phyloP scores from a whole-genome alignment of 1,284 basidiomycete species.

The Boletus sp. region DNA sequence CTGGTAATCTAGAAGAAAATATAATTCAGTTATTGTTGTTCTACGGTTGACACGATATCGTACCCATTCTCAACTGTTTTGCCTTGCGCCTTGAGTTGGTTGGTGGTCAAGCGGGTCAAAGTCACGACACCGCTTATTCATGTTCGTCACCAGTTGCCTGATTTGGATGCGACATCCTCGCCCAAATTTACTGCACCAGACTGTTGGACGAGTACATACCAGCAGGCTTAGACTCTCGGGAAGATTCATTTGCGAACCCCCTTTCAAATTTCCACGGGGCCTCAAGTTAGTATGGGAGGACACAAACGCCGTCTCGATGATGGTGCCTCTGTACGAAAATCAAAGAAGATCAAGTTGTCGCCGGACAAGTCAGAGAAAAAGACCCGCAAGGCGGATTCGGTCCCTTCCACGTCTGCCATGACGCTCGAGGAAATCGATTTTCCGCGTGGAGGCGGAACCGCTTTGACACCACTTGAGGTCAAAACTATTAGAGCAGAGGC shows the following conservation, averaged over 20 bases:
- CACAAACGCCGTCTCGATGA: slow-evolving; percentile 63
- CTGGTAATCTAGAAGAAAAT: slow-evolving; percentile 41
- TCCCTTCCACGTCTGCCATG: slow-evolving; percentile 38
- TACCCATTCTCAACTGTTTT: slow-evolving; percentile 23
- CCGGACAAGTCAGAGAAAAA: slow-evolving; percentile 29
- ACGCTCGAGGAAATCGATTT: slow-evolving; percentile 85
- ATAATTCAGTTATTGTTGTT: slow-evolving; percentile 7
- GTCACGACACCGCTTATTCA: not conserved
- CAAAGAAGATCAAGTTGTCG: slow-evolving; percentile 52
- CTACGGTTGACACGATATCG: not conserved
- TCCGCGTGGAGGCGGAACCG: slow-evolving; percentile 84
- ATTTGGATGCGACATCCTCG: slow-evolving; percentile 7
- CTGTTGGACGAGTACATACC: not conserved
- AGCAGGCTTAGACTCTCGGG: not conserved
- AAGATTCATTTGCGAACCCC: not conserved
- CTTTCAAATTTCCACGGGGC: not conserved
- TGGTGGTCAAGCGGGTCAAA: slow-evolving; percentile 2
- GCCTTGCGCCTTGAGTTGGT: not conserved
- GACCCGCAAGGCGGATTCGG: slow-evolving; percentile 25
- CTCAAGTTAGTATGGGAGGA: slow-evolving; percentile 37
- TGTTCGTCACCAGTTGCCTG: slow-evolving; percentile 11
- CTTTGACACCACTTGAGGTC: slow-evolving; percentile 87
- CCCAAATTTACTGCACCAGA: slow-evolving; percentile 12
- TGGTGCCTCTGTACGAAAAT: slow-evolving; percentile 40
- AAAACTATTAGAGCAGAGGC: slow-evolving; percentile 85